Conservation (phyloP, 306 rosid species). For the Herpetospermum pedunculosum region DNA sequence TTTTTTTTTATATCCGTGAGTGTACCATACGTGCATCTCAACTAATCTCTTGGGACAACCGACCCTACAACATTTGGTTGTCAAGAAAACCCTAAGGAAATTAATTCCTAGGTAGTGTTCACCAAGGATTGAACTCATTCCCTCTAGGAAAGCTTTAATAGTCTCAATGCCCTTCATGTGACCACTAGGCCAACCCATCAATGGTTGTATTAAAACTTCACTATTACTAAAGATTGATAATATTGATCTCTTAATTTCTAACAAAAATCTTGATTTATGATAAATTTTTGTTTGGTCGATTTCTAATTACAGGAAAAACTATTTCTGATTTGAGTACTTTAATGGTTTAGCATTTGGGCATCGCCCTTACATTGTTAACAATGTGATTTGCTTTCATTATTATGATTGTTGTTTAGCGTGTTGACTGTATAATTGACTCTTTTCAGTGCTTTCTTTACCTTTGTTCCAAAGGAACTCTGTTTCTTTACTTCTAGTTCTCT, state of each 20-base stretch:
- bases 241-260: background rate
- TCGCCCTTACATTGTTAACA: background rate
- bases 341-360: background rate
- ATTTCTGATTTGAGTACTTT: background rate
- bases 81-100: too few relatives aligned
- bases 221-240: too few relatives aligned
- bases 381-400: background rate
- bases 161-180: too few relatives aligned
- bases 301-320: background rate
- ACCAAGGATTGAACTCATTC: too few relatives aligned
- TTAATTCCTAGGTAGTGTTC: too few relatives aligned
- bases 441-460: background rate
- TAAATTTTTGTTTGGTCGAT: background rate
- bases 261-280: background rate
- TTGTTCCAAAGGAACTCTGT: background rate
- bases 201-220: background rate
- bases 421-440: background rate
- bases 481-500: background rate
- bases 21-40: too few relatives aligned
- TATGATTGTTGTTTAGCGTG: background rate
- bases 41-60: too few relatives aligned
- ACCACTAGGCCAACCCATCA: too few relatives aligned
- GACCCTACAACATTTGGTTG: too few relatives aligned
- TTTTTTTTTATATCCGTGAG: too few relatives aligned
- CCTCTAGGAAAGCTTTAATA: too few relatives aligned